Evolutionary conservation across 352 stramenopile species (phyloP).

Genomic region (Phytopythium aichiense): DNA sequence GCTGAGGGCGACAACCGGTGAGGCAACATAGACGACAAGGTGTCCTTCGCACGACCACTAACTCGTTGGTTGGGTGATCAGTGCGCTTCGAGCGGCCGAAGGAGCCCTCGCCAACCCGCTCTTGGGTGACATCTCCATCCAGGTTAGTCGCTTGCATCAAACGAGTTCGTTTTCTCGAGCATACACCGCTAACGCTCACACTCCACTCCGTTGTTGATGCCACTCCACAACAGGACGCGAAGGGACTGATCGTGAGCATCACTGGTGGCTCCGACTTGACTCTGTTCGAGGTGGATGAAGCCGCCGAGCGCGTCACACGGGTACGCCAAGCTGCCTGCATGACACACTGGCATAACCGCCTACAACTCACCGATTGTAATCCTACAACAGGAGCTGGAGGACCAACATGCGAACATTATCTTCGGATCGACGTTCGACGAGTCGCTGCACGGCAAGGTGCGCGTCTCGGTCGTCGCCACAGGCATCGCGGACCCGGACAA

Average conservation of each 20-base stretch:
- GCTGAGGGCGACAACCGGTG: slow-evolving; percentile 87
- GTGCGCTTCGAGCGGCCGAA: slow-evolving; percentile 79
- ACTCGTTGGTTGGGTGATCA: slow-evolving; percentile 6
- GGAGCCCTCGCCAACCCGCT: slow-evolving; percentile 84
- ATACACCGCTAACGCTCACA: neutral
- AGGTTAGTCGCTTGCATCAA: slow-evolving; percentile 21
- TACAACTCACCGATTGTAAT: neutral
- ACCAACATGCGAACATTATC: slow-evolving; percentile 87
- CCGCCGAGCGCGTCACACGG: slow-evolving; percentile 79
- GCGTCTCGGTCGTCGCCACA: slow-evolving; percentile 85
- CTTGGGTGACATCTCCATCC: slow-evolving; percentile 87
- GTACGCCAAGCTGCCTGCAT: slow-evolving; percentile 5
- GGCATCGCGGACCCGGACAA: slow-evolving; percentile 81
- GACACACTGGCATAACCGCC: neutral
- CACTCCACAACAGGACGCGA: slow-evolving; percentile 49
- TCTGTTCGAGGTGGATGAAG: slow-evolving; percentile 90
- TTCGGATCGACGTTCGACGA: slow-evolving; percentile 86
- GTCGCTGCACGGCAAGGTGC: slow-evolving; percentile 73
- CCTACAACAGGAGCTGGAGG: slow-evolving; percentile 64
- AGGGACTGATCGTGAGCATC: slow-evolving; percentile 95
- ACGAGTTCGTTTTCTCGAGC: neutral
- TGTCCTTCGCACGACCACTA: neutral
- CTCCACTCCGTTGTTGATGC: neutral
- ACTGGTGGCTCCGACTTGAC: slow-evolving; percentile 92
- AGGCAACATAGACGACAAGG: slow-evolving; percentile 1